Base-by-base conservation (phyloP, 192 early-diverging fungal genomes). In the Coemansia sp. region DNA sequence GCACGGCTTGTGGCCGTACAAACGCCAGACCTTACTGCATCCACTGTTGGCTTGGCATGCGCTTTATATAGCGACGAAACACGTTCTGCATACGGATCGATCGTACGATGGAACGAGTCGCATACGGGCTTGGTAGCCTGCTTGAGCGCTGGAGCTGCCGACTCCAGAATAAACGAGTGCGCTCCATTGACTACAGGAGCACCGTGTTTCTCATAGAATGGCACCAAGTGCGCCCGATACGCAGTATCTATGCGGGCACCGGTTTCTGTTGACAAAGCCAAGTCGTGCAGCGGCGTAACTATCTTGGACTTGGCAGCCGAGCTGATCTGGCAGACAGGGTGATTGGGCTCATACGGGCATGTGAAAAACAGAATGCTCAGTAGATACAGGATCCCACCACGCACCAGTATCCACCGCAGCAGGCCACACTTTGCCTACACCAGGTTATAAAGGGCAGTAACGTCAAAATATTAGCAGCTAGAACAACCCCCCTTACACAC, bases 161-260 rank as follows among this genome's bases (percentile, higher is more conserved):
- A 60, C 31, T 71, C 64, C 0, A 21, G 15, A 12, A 62, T 53
- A 57, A 78, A 56, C 2, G 28, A 6, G 9, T 37, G 50, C 0
- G 56, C 62, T 3, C 51, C 45, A 37, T 28, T 48, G 6, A 68
- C 64, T 20, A 60, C 31, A 0, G 69, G 69, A 8, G 40, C 55
- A 2, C 54, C 75, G 32, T 78, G 75, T 45, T 57, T 64, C 51
- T 63, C 47, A 53, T 78, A 78, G 44, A 78, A 68, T 17, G 69
- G 75, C n/a, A 49, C 75, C 15, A 78, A 54, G 20, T 78, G 75
- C n/a, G 69, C 75, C 17, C 63, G 60, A 51, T 71, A 78, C 5
- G 75, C 75, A 3, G 63, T 38, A 40, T 54, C 55, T 51, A 71
- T 46, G 20, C 75, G 68, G 9, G 75, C 56, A 20, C 75, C 75